phyloP scores from a whole-genome alignment of 2,329 filamentous ascomycete species.

The Cylindrodendrum hubeiense region DNA sequence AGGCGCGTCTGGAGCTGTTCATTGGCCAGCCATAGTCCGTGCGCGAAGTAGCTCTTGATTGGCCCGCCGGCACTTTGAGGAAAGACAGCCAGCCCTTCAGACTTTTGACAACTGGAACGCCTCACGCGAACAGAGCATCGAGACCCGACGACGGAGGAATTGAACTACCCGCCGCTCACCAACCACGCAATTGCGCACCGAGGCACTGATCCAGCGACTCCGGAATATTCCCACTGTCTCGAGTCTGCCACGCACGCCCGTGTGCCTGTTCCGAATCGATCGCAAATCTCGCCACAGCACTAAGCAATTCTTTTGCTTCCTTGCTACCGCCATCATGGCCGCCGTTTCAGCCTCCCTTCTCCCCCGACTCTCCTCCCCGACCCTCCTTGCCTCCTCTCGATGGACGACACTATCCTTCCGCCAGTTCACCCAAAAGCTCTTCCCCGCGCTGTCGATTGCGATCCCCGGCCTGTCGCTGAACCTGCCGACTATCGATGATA shows the following conservation, averaged over 20 bases:
- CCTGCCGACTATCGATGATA: constrained; percentile 73
- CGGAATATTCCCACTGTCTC: not conserved
- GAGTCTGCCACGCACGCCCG: not conserved
- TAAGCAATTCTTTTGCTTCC: constrained; percentile 23
- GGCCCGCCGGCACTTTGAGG: constrained; percentile 43
- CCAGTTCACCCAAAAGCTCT: constrained; percentile 60
- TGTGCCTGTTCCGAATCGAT: constrained; percentile 20
- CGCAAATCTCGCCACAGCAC: constrained; percentile 18
- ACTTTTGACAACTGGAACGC: constrained; percentile 46
- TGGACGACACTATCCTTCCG: constrained; percentile 59
- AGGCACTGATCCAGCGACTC: not conserved
- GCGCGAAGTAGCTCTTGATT: constrained; percentile 48
- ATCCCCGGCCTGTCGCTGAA: constrained; percentile 71
- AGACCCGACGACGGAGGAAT: constrained; percentile 32
- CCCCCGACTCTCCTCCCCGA: constrained; percentile 63
- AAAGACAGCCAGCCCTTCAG: constrained; percentile 41
- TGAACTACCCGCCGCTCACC: constrained; percentile 15
- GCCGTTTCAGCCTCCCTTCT: constrained; percentile 62
- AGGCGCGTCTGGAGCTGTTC: constrained; percentile 48
- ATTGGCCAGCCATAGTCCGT: constrained; percentile 48
- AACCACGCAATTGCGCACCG: constrained; percentile 20
- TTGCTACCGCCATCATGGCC: constrained; percentile 57
- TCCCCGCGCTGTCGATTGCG: constrained; percentile 68
- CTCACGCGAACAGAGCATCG: constrained; percentile 40
- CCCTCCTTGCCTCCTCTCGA: constrained; percentile 55